Evolutionary conservation across 345 rosid genomes (phyloP).

Genomic region (Pugionium cornutum): DNA sequence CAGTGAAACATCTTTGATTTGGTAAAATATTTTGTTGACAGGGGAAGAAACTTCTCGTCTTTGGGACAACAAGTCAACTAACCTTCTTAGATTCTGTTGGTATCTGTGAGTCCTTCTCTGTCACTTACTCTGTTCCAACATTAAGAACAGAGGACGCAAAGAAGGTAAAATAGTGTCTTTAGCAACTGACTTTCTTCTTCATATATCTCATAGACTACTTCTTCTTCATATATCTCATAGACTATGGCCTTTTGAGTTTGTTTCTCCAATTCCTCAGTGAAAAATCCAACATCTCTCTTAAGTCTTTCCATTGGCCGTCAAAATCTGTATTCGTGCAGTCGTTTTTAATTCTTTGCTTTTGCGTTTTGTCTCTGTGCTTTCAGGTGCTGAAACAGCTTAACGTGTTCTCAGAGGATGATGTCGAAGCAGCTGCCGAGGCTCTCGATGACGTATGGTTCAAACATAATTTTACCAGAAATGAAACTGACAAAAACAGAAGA

Average conservation of each 20-base stretch:
- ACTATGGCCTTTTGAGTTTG: no score
- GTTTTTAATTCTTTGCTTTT: no score
- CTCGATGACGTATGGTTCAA: slow-evolving; percentile 71
- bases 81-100: slow-evolving; percentile 80
- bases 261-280: no score
- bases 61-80: slow-evolving; percentile 92
- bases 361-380: not conserved
- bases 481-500: not conserved
- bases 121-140: slow-evolving; percentile 71
- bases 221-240: no score
- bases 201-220: slow-evolving; percentile 4
- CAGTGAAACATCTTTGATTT: slow-evolving; percentile 7
- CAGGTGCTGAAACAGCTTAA: slow-evolving; percentile 76
- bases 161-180: slow-evolving; percentile 53
- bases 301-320: not conserved
- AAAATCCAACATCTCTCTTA: no score
- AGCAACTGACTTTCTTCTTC: slow-evolving; percentile 8
- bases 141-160: slow-evolving; percentile 71
- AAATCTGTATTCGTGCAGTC: not conserved
- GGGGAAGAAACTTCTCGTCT: slow-evolving; percentile 89
- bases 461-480: no score
- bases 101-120: slow-evolving; percentile 70
- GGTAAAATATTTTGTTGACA: slow-evolving; percentile 39
- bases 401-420: slow-evolving; percentile 72
- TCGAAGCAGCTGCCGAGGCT: slow-evolving; percentile 78